Evolutionary conservation across 441 rosid genomes (phyloP).

Genomic region (Biscutella auriculata): DNA sequence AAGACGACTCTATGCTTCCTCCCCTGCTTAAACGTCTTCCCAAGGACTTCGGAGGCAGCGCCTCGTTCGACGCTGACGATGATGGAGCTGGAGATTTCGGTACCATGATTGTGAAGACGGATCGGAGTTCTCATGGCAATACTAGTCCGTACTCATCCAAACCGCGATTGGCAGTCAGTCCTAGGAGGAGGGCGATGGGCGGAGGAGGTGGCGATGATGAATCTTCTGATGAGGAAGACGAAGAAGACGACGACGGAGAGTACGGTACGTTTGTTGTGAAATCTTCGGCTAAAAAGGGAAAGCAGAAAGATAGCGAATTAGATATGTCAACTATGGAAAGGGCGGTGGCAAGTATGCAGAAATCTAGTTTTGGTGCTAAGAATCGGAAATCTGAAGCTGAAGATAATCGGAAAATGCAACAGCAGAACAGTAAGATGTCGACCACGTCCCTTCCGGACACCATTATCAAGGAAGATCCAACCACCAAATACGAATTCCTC

Average conservation of each 20-base stretch:
- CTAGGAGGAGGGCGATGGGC: conserved; percentile 15
- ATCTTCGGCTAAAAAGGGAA: conserved; percentile 28
- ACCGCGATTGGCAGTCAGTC: conserved; percentile 20
- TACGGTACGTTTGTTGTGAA: conserved; percentile 70
- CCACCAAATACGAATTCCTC: conserved; percentile 83
- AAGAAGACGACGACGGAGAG: conserved; percentile 29
- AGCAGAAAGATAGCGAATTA: conserved; percentile 26
- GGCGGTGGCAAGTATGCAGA: conserved; percentile 77
- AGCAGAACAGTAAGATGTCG: conserved; percentile 50
- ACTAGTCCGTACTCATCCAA: conserved; percentile 19
- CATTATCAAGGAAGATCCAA: conserved; percentile 79
- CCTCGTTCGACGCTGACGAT: conserved; percentile 36
- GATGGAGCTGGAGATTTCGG: conserved; percentile 40
- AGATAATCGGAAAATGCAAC: conserved; percentile 26
- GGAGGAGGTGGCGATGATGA: conserved; percentile 19
- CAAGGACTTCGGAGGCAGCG: conserved; percentile 76
- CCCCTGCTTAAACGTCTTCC: conserved; percentile 78
- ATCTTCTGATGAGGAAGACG: conserved; percentile 36
- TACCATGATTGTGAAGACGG: conserved; percentile 69
- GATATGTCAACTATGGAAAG: conserved; percentile 62
- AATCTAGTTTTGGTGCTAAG: conserved; percentile 49
- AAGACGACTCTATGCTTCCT: conserved; percentile 54
- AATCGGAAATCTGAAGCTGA: conserved; percentile 36
- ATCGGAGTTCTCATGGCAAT: conserved; percentile 22
- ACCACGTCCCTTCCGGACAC: conserved; percentile 80